These are phyloP conservation scores for Thuidium tamariscinum DNA, from an alignment of 225 moss, liverwort and hornwort species.

Conservation along the genomic window DNA sequence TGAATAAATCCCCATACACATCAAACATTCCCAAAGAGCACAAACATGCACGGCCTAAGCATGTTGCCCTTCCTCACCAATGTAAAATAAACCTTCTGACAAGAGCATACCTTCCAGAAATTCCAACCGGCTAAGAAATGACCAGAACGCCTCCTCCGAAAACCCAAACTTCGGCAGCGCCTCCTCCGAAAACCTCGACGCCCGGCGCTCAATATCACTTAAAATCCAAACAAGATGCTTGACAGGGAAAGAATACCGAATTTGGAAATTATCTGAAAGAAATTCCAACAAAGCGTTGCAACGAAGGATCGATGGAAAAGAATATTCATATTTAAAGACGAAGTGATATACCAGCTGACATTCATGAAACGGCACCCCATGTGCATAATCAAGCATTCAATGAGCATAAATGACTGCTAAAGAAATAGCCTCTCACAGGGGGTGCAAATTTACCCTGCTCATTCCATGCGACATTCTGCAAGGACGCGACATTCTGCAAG, in stretches of 20 bases:
- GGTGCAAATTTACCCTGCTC: background rate
- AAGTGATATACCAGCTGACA: background rate
- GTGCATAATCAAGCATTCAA: background rate
- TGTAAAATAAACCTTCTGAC: background rate
- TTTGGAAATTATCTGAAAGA: background rate
- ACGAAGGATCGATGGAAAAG: background rate
- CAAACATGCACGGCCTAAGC: background rate
- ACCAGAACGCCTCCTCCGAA: background rate
- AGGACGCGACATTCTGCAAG: no score
- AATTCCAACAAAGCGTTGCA: background rate
- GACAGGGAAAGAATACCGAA: no score
- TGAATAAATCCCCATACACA: background rate
- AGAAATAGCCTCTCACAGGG: background rate
- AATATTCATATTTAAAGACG: background rate
- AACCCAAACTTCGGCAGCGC: background rate
- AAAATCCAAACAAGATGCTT: no score
- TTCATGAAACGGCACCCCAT: background rate
- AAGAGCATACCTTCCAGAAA: background rate
- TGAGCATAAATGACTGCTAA: background rate
- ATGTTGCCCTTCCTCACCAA: background rate
- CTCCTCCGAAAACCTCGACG: background rate
- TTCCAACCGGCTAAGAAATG: background rate
- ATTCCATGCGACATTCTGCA: background rate
- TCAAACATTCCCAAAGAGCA: background rate
- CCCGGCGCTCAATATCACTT: fast-evolving